Base-by-base conservation (phyloP, 805 yeast species). In the Yarrowia sp. region DNA sequence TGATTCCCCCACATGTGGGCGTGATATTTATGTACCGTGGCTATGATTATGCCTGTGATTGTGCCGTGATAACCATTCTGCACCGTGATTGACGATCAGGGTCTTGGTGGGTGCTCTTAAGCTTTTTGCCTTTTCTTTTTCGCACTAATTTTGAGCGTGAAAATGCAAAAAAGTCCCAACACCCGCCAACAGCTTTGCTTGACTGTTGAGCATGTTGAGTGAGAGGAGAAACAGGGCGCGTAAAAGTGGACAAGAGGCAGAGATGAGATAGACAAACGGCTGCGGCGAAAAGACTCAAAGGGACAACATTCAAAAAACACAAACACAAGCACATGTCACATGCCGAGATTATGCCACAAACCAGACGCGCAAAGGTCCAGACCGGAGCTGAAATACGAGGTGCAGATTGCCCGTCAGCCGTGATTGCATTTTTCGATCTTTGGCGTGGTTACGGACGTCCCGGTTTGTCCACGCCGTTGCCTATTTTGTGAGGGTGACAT, bases 41-140 rank as follows among this genome's bases (percentile, higher is more conserved):
- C 12, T 17, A 46, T 35, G 59, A 16, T 48, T 48, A 19, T 19
- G 54, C 54, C 38, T 22, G 54, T 48, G 54, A 48, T 48, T 48
- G 54, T 48, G 54, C 28, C 36, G 19, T 32, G 54, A 48, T 48
- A 48, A 48, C 54, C 19, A 12, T 8, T 48, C 26, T 30, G 54
- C 54, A 7, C 17, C 8, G 54, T 32, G 54, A 48, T 48, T 48
- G 54, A 48, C 54, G 54, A 48, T 48, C 54, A 48, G 54, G 54
- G 54, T 48, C 54, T 48, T 32, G 30, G 49, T 9, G 19, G 30
- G 21, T 24, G 21, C 24, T 6, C n/a, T 19, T 19, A 12, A 17
- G 36, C 36, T 19, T 44, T 43, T 44, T 26, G 52, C 22, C 24
- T 46, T 46, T 46, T 11, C 14, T 14, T 19, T 32, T 14, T 19